Conservation (phyloP, 1,284 basidiomycete genomes). For the Ustilago shanxiensis region DNA sequence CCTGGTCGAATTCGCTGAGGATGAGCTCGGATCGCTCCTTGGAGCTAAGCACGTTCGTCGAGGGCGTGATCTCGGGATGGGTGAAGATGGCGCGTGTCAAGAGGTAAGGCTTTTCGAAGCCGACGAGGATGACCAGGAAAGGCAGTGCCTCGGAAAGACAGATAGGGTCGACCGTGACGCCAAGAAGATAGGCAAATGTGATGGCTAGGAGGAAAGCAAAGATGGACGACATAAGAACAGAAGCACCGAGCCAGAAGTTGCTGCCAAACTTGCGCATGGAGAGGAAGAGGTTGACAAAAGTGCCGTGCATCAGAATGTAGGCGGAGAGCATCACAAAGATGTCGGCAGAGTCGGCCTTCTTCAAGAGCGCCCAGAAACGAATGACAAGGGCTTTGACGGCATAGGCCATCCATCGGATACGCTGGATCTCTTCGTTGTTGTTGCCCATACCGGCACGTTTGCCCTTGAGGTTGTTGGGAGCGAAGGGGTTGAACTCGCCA, state of each 20-base stretch:
- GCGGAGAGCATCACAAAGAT: constrained; percentile 95
- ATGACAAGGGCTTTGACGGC: constrained; percentile 63
- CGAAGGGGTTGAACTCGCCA: constrained; percentile 47
- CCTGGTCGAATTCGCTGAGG: constrained; percentile 44
- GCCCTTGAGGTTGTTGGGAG: constrained; percentile 56
- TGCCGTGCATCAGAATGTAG: constrained; percentile 94
- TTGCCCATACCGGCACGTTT: constrained; percentile 32
- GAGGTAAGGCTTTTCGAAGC: constrained; percentile 96
- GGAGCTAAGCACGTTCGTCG: constrained; percentile 27
- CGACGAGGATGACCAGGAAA: constrained; percentile 96
- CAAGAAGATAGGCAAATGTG: constrained; percentile 83
- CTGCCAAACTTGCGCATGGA: constrained; percentile 69
- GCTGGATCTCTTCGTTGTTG: constrained; percentile 56
- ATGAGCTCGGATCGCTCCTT: constrained; percentile 48
- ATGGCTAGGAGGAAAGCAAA: constrained; percentile 90
- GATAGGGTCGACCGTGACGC: constrained; percentile 91
- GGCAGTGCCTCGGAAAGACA: constrained; percentile 93
- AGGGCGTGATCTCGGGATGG: constrained; percentile 79
- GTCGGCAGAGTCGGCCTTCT: constrained; percentile 93
- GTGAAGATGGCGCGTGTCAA: constrained; percentile 90
- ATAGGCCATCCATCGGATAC: constrained; percentile 64
- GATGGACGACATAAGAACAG: constrained; percentile 85
- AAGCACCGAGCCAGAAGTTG: constrained; percentile 74
- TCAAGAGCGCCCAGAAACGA: constrained; percentile 65
- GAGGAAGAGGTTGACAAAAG: constrained; percentile 80